A percentile compares a stretch with the other conserved stretches of the same genome.
Conservation (phyloP, 495 filamentous ascomycete species). For the Penicillium argentinense region DNA sequence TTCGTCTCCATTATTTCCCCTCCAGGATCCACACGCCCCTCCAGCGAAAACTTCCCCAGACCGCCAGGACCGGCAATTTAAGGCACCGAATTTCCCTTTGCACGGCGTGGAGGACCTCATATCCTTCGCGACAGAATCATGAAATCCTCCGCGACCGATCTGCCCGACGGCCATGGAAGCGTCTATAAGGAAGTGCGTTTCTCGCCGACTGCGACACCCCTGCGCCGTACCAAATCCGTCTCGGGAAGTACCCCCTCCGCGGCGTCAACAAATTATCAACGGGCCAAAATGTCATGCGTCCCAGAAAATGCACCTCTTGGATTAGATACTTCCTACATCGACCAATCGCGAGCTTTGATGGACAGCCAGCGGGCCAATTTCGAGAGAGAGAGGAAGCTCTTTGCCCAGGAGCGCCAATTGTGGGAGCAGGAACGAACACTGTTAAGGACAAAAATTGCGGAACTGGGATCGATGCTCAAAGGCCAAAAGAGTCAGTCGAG, state of each 20-base stretch:
- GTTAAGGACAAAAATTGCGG: conserved; percentile 37
- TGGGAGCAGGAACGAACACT: conserved; percentile 45
- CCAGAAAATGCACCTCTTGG: conserved; percentile 13
- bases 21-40: not conserved
- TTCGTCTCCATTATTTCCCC: not conserved
- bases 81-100: not conserved
- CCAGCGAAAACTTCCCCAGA: not conserved
- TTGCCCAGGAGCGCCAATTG: conserved; percentile 39
- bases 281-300: conserved; percentile 1
- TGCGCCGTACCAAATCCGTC: conserved; percentile 42
- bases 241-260: conserved; percentile 32
- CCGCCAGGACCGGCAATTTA: not conserved
- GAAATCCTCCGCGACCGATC: conserved; percentile 28
- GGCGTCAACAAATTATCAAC: conserved; percentile 21
- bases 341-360: conserved; percentile 42
- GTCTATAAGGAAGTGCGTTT: conserved; percentile 52
- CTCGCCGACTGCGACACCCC: conserved; percentile 42
- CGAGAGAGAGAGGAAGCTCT: conserved; percentile 38
- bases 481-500: conserved; percentile 12
- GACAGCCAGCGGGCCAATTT: conserved; percentile 41
- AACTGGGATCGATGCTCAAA: conserved; percentile 36
- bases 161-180: conserved; percentile 40
- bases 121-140: conserved; percentile 18
- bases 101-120: not conserved
- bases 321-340: conserved; percentile 35